Evolutionary conservation across 257 asterid genomes (phyloP), one percentile per base, ranked within the genome.

Genomic region (Scutellaria galericulata): DNA sequence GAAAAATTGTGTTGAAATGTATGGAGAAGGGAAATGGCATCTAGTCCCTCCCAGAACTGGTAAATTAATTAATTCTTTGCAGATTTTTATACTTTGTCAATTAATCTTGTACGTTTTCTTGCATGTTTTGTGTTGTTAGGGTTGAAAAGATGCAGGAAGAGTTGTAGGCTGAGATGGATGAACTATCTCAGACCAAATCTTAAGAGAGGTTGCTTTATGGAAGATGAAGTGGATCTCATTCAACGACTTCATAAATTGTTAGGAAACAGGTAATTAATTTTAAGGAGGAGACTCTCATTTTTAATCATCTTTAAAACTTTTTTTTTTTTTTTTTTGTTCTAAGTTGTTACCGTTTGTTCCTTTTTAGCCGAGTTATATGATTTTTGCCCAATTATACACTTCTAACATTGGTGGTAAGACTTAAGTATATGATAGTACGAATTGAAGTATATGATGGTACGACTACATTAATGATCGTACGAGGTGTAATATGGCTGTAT

Each of bases 11-110:
- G 53, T 82, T 12, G 68, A 75, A 0, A 71, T 46, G 10, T 73
- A 72, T 22, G 89, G 89, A 44, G 87, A 82, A 85, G 87, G 89
- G 13, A 82, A 82, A 55, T 85, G 89, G 89, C 84, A 82, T 63
- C 80, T 47, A 68, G 85, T 82, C 52, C 87, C 89, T 9, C 66
- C 37, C 47, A 76, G 79, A 57, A 58, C 78, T 27, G 78, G 78
- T 73, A 64, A 39, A 10, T 1, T 8, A 41, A 15, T 42, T 20
- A 53, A 7, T 14, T 15, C 6, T 54, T 14, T 14, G 9, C 20
- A 14, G 27, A 24, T 24, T 54, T 18, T 54, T 3, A 1, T 54
- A 18, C 2, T 24, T 24, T 24, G 27, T 24, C 2, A 54, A 9
- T 18, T 18, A 10, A 4, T 2, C 48, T 14, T 55, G 42, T 18